A percentile compares a stretch with the other conserved stretches of the same genome.
These are phyloP conservation scores for Aspergillus piperis DNA, from an alignment of 2,329 filamentous ascomycete genomes.

Conservation along the genomic window DNA sequence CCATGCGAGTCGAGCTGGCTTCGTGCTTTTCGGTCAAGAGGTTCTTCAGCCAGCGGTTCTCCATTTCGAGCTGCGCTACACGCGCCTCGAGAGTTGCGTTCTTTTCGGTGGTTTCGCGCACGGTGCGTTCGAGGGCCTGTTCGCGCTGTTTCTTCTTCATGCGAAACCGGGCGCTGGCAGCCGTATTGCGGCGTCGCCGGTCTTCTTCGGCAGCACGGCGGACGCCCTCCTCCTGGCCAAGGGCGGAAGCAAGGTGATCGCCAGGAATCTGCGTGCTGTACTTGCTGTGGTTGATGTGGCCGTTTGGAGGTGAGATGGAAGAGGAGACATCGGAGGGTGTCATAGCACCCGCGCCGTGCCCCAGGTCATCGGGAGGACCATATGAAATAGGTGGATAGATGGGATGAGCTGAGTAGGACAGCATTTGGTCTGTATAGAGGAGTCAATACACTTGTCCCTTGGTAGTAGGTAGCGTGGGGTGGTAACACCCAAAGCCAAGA, in stretches of 20 bases:
- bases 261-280: slow-evolving; percentile 43
- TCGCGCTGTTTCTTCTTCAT: slow-evolving; percentile 97
- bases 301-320: slow-evolving; percentile 45
- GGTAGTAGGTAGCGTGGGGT: slow-evolving; percentile 28
- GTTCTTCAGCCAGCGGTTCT: slow-evolving; percentile 81
- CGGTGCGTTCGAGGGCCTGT: slow-evolving; percentile 76
- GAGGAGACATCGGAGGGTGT: slow-evolving; percentile 46
- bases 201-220: slow-evolving; percentile 81
- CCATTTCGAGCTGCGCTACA: slow-evolving; percentile 75
- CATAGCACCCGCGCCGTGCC: slow-evolving; percentile 37
- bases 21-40: slow-evolving; percentile 79
- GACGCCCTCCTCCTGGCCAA: slow-evolving; percentile 69
- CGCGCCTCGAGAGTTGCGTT: slow-evolving; percentile 71
- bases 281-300: slow-evolving; percentile 42
- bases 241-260: slow-evolving; percentile 46
- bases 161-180: slow-evolving; percentile 83
- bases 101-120: slow-evolving; percentile 82
- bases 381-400: slow-evolving; percentile 43
- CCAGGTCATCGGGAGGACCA: slow-evolving; percentile 37
- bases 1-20: slow-evolving; percentile 23
- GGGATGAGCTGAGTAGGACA: slow-evolving; percentile 41
- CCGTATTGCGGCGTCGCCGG: slow-evolving; percentile 85
- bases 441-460: slow-evolving; percentile 42
- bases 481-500: slow-evolving; percentile 13
- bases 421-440: slow-evolving; percentile 41